These are phyloP conservation scores for Wolfiporia cocos DNA, from an alignment of 1,284 basidiomycete species.

Conservation along the genomic window DNA sequence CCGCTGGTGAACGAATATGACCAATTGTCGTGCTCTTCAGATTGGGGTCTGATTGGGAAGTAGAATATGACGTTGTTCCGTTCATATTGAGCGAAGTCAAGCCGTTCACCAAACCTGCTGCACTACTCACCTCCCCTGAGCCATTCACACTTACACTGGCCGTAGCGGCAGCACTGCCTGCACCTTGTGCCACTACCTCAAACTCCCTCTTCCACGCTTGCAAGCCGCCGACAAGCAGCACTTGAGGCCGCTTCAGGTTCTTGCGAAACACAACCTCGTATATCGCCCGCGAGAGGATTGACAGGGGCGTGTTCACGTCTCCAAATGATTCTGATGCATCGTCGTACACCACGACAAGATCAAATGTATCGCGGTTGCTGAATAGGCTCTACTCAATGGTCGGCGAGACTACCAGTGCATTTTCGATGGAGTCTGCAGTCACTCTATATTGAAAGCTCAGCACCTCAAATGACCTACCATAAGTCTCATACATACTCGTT, in stretches of 20 bases:
- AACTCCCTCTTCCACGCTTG: conserved; percentile 76
- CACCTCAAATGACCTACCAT: conserved; percentile 32
- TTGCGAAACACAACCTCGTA: conserved; percentile 70
- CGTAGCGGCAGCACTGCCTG: too few species aligned
- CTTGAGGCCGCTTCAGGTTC: conserved; percentile 70
- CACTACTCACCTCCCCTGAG: too few species aligned
- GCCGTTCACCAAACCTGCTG: conserved; percentile 9
- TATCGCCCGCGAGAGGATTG: conserved; percentile 59
- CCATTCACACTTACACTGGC: too few species aligned
- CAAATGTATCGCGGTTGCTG: conserved; percentile 77
- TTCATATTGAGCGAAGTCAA: conserved; percentile 10
- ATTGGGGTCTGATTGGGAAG: conserved; percentile 12
- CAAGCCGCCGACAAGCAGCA: conserved; percentile 84
- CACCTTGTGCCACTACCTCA: too few species aligned
- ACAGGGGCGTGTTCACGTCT: conserved; percentile 41
- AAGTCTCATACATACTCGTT: conserved; percentile 45
- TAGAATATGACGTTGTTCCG: conserved; percentile 11
- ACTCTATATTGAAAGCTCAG: too few species aligned
- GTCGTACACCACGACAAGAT: conserved; percentile 89
- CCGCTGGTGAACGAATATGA: conserved; percentile 19
- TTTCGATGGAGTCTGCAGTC: too few species aligned
- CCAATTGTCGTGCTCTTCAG: conserved; percentile 11
- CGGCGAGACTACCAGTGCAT: conserved; percentile 69
- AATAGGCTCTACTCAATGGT: conserved; percentile 69
- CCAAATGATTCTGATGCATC: conserved; percentile 56